Evolutionary conservation across 2,329 filamentous ascomycete genomes (phyloP), one percentile per base, ranked within the genome.

Genomic region (Helotiales sp.): DNA sequence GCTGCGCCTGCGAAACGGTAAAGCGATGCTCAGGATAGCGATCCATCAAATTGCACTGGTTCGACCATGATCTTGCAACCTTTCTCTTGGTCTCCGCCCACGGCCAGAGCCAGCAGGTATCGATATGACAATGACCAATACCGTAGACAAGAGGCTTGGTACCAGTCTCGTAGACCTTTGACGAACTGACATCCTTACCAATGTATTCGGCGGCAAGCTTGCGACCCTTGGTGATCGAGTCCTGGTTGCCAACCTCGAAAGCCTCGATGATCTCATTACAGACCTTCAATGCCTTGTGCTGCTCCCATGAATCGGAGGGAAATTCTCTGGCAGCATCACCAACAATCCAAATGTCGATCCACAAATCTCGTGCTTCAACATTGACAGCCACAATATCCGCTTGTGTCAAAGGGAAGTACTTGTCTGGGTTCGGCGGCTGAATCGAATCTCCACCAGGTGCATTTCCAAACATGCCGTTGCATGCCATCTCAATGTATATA

Each of bases 41-140:
- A 60, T 99, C 95, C 82, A 99, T 91, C 67, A 99, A 78, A 69
- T 96, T 89, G 74, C 93, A 96, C 73, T 99, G 95, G 72, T 91
- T 98, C 1, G 91, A 93, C 95, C 95, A 99, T 9, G 93, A 97
- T 46, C 95, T 86, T 19, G 89, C 93, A 29, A 98, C 89, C 78
- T 99, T 99, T 69, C 95, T 89, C 77, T 96, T 97, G 0, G 95
- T 98, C 78, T 99, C 95, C 9, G 89, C 95, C 84, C 92, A 99
- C 0, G 95, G 95, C 95, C 95, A 99, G 33, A 99, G 81, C 95
- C 95, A 99, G 75, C 93, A 97, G 27, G 89, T 96, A 75, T 98
- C 95, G 65, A 99, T 99, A 74, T 99, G 95, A 67, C 95, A 99
- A 73, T 99, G 91, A 0, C 95, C 95, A 64, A 98, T 93, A 33